A percentile compares a stretch with the other conserved stretches of the same genome.
Evolutionary conservation across 2,329 filamentous ascomycete genomes (phyloP).

Genomic region (Fusarium kyushuense): DNA sequence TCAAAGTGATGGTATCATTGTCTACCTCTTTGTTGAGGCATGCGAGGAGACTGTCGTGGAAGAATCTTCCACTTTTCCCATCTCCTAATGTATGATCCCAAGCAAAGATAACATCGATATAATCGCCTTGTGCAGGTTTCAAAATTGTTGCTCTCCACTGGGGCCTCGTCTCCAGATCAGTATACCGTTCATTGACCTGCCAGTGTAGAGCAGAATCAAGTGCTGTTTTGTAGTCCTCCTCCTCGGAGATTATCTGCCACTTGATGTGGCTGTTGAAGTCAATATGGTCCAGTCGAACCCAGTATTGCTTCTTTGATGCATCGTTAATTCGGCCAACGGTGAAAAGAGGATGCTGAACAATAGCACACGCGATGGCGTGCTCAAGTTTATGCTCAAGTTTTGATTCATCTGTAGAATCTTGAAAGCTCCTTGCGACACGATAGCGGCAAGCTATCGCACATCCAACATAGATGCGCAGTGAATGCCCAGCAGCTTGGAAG

Average conservation of each 20-base stretch:
- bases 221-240: not conserved
- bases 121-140: not conserved
- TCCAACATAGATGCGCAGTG: not conserved
- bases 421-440: not conserved
- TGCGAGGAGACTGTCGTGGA: constrained; percentile 8
- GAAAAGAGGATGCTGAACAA: constrained; percentile 14
- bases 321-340: constrained; percentile 4
- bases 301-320: constrained; percentile 3
- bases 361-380: constrained; percentile 1
- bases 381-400: not conserved
- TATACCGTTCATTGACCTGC: constrained; percentile 15
- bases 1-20: not conserved
- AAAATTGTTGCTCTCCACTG: constrained; percentile 17
- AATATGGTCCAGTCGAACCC: constrained; percentile 16
- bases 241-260: constrained; percentile 9
- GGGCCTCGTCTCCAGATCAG: constrained; percentile 6
- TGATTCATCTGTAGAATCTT: rapidly evolving
- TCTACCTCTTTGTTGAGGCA: not conserved
- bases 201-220: not conserved
- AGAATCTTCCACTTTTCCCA: constrained; percentile 26
- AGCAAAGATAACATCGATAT: constrained; percentile 24
- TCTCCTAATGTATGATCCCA: constrained; percentile 30
- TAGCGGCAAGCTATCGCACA: constrained; percentile 30
- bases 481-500: constrained; percentile 8
- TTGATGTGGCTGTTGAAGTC: constrained; percentile 22